phyloP scores from a whole-genome alignment of 495 filamentous ascomycete genomes.

The Pseudoneurospora amorphoporcata region DNA sequence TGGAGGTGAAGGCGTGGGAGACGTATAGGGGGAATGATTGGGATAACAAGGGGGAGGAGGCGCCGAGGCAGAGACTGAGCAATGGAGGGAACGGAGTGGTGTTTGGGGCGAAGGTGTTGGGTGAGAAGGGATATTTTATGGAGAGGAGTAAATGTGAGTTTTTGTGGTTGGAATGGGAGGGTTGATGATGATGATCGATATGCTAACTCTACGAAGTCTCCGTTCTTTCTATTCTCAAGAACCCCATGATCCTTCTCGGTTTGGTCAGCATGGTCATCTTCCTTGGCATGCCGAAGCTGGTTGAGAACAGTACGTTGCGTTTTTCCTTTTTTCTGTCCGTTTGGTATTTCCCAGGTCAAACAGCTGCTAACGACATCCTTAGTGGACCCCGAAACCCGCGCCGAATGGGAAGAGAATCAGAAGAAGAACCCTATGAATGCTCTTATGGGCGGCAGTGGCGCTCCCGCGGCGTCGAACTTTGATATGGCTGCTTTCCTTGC shows the following conservation, averaged over 20 bases:
- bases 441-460: conserved; percentile 34
- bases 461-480: conserved; percentile 42
- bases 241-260: conserved; percentile 89
- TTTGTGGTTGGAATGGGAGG: neutral
- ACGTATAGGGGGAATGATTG: conserved; percentile 83
- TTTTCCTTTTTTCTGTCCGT: neutral
- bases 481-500: conserved; percentile 84
- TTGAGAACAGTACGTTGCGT: conserved; percentile 78
- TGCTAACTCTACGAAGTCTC: conserved; percentile 26
- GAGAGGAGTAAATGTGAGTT: conserved; percentile 63
- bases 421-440: conserved; percentile 56
- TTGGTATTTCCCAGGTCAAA: neutral
- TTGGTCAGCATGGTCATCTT: conserved; percentile 70
- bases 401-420: conserved; percentile 85
- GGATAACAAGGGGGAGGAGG: conserved; percentile 65
- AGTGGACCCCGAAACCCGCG: conserved; percentile 94
- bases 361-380: neutral
- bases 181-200: neutral
- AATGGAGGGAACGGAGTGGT: conserved; percentile 8
- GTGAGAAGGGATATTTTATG: conserved; percentile 60
- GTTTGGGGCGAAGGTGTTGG: conserved; percentile 53
- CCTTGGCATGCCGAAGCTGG: conserved; percentile 81
- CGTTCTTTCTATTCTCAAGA: conserved; percentile 65
- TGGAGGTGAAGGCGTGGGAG: conserved; percentile 59
- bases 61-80: conserved; percentile 26